These are phyloP conservation scores for Boletus reticulatus DNA, from an alignment of 768 basidiomycete genomes.

Conservation along the genomic window DNA sequence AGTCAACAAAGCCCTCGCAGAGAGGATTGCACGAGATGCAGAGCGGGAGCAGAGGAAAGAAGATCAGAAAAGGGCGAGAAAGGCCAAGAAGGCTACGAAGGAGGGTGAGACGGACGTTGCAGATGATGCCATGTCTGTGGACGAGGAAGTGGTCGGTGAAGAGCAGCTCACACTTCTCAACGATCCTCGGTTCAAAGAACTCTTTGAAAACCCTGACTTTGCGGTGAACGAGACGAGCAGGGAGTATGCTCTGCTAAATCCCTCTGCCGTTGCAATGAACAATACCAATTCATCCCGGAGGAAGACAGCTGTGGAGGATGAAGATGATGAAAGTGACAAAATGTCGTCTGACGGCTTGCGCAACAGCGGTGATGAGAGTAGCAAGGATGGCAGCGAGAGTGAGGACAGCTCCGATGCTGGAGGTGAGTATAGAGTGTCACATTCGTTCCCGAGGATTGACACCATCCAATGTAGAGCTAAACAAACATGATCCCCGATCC, in stretches of 20 bases:
- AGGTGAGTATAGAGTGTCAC: slow-evolving; percentile 35
- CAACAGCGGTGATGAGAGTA: slow-evolving; percentile 40
- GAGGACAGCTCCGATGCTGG: slow-evolving; percentile 59
- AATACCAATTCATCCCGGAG: slow-evolving; percentile 35
- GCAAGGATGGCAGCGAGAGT: slow-evolving; percentile 43
- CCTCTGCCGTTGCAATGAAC: slow-evolving; percentile 68
- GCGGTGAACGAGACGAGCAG: slow-evolving; percentile 84
- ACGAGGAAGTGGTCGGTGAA: slow-evolving; percentile 19
- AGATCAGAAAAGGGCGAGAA: slow-evolving; percentile 51
- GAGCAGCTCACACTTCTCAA: slow-evolving; percentile 53
- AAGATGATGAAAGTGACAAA: slow-evolving; percentile 84
- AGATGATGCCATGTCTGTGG: slow-evolving; percentile 34
- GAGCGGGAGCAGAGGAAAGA: slow-evolving; percentile 53
- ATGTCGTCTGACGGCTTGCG: slow-evolving; percentile 56
- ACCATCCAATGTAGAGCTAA: slow-evolving; percentile 40
- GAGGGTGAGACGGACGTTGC: slow-evolving; percentile 33
- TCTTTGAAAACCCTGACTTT: slow-evolving; percentile 92
- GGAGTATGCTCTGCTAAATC: slow-evolving; percentile 93
- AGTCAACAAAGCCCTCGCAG: slow-evolving; percentile 80
- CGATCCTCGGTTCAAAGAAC: slow-evolving; percentile 85
- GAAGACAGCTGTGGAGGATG: slow-evolving; percentile 85
- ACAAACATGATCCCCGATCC: slow-evolving; percentile 55
- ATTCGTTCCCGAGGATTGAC: slow-evolving; percentile 16
- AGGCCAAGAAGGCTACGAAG: slow-evolving; percentile 37
- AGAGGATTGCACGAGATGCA: slow-evolving; percentile 62